Conservation (phyloP, 1,284 basidiomycete genomes). For the Naganishia albida region DNA sequence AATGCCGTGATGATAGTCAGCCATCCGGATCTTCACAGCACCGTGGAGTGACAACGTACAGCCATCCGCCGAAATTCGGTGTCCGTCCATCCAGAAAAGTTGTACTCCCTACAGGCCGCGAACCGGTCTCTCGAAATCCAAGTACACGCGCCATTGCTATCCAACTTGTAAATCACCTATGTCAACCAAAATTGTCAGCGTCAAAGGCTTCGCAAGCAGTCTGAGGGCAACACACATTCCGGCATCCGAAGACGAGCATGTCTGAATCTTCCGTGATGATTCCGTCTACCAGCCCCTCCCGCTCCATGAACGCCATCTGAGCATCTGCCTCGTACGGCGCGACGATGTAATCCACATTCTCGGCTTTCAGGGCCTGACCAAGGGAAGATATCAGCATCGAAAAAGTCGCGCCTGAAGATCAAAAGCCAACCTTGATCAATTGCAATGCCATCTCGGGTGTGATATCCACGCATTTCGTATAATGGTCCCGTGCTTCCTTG, state of each 20-base stretch:
- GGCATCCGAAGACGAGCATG: constrained; percentile 93
- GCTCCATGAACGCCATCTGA: constrained; percentile 90
- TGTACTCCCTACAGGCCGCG: constrained; percentile 69
- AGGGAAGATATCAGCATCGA: constrained; percentile 10
- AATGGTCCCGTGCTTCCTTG: constrained; percentile 80
- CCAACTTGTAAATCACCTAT: constrained; percentile 72
- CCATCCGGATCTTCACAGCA: neutral
- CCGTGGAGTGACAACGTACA: constrained; percentile 41
- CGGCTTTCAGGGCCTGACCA: constrained; percentile 73
- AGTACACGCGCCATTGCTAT: constrained; percentile 73
- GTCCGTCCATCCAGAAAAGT: constrained; percentile 85
- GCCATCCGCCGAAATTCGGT: constrained; percentile 91
- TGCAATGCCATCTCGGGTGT: constrained; percentile 97
- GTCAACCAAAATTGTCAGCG: neutral
- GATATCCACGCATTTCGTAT: constrained; percentile 89
- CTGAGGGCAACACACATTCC: constrained; percentile 61
- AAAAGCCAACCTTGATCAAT: constrained; percentile 79
- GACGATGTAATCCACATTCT: constrained; percentile 80
- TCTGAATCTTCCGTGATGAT: constrained; percentile 99
- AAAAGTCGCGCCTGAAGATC: neutral
- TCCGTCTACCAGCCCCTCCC: constrained; percentile 77
- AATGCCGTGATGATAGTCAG: neutral
- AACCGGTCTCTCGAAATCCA: constrained; percentile 79
- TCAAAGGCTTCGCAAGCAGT: neutral
- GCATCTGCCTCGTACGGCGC: constrained; percentile 99